Base-by-base conservation (phyloP, 2,329 filamentous ascomycete genomes). In the Pleomassaria siparia region DNA sequence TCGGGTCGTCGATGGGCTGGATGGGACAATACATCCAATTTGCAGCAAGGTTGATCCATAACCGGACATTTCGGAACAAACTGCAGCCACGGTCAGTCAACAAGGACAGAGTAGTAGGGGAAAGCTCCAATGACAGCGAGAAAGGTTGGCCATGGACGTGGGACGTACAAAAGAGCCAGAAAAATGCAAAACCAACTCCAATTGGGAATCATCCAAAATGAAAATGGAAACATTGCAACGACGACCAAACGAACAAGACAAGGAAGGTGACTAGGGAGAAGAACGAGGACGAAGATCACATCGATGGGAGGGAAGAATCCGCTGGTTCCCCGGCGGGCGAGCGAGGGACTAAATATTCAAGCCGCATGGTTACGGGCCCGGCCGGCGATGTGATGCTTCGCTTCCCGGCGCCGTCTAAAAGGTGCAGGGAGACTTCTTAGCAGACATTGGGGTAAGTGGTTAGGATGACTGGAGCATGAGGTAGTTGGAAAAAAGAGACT, bases 1-100 rank as follows among this genome's bases (percentile, higher is more conserved):
- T 85, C n/a, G 92, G 90, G 54, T 90, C 88, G 49, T 84, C 82
- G 32, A 90, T 87, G 45, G 92, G 87, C 33, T 88, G 88, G 53
- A 91, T 88, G 21, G 91, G 91, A 71, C 85, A 88, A 76, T 95
- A 96, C 10, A 78, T 79, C 88, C 89, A 91, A 61, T 88, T 90
- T 39, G 69, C 70, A 61, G 88, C 76, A 62, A 89, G 84, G 69
- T 96, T 94, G 59, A 95, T 85, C 60, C 95, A 77, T 58, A 95
- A 80, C 56, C 92, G 88, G 51, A 90, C 64, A 74, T 96, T 96
- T 59, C 92, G 87, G 78, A 95, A 90, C 51, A 92, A 65, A 84
- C 91, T 95, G 57, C 45, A 40, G 35, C 40, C 46, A 20, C 50
- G 55, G 62, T 68, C 59, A 69, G 64, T 56, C 4, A n/a, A n/a